These are phyloP conservation scores for Leccinum holopus DNA, from an alignment of 1,284 basidiomycete genomes.

Conservation along the genomic window DNA sequence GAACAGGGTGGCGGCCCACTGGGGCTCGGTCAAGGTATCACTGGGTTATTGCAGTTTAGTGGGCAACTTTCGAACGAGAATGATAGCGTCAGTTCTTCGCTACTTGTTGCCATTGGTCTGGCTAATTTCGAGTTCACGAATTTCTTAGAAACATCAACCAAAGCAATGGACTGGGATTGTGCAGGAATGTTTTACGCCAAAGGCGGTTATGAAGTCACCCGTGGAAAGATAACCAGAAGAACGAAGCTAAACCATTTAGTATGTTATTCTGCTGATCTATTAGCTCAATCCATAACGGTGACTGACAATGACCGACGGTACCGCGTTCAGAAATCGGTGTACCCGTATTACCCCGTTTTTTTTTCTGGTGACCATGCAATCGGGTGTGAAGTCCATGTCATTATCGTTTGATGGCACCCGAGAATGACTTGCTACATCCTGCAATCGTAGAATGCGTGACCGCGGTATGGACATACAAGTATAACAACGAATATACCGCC, in stretches of 20 bases:
- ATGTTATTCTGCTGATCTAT: conserved; percentile 25
- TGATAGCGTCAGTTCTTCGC: conserved; percentile 40
- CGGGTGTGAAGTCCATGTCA: conserved; percentile 76
- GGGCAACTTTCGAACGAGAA: conserved; percentile 54
- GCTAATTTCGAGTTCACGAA: conserved; percentile 9
- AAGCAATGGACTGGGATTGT: conserved; percentile 64
- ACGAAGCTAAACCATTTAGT: conserved; percentile 80
- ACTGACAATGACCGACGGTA: conserved; percentile 13
- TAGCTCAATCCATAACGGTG: conserved; percentile 1
- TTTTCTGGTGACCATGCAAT: conserved; percentile 76
- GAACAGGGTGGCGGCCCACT: conserved; percentile 31
- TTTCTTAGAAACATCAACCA: conserved; percentile 53
- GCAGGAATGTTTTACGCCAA: conserved; percentile 62
- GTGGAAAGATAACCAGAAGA: conserved; percentile 74
- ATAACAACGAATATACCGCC: conserved; percentile 71
- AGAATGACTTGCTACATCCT: conserved; percentile 55
- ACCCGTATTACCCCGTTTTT: conserved; percentile 76
- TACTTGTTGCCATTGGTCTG: neutral
- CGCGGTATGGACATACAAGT: conserved; percentile 73
- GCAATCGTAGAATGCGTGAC: conserved; percentile 63
- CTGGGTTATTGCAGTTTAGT: conserved; percentile 64
- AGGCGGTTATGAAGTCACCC: conserved; percentile 72
- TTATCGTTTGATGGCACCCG: conserved; percentile 68
- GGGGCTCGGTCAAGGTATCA: conserved; percentile 58
- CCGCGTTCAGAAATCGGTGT: conserved; percentile 61